A percentile compares a stretch with the other conserved stretches of the same genome.
Conservation (phyloP, 495 filamentous ascomycete species). For the Hyaloscypha finlandica region DNA sequence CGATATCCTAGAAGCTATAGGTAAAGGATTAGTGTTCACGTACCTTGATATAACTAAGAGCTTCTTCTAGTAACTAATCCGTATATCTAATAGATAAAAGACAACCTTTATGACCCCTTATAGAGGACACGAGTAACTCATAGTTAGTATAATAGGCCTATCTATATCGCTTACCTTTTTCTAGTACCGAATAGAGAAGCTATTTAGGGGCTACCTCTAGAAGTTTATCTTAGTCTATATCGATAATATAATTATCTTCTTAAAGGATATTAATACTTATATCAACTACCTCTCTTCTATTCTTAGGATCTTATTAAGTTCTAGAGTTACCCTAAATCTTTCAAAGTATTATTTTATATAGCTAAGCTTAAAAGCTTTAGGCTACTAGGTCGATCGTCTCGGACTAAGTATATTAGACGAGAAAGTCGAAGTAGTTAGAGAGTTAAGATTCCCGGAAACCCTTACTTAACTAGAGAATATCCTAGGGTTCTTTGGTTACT, state of each 20-base stretch:
- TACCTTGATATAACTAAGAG: constrained; percentile 22
- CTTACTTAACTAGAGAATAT: constrained; percentile 4
- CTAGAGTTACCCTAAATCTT: constrained; percentile 13
- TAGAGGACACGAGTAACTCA: constrained; percentile 22
- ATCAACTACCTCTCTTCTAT: constrained; percentile 1
- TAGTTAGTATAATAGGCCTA: constrained; percentile 25
- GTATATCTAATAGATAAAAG: constrained; percentile 12
- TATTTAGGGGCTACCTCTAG: background rate
- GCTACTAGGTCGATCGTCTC: constrained; percentile 7
- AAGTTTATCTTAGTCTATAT: background rate
- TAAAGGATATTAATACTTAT: constrained; percentile 1
- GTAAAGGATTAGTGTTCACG: constrained; percentile 7
- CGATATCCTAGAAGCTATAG: constrained; percentile 13
- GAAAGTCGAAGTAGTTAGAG: constrained; percentile 8
- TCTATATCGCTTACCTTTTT: constrained; percentile 21
- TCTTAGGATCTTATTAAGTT: background rate
- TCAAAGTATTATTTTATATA: constrained; percentile 26
- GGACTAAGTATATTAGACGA: constrained; percentile 17
- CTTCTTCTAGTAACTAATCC: constrained; percentile 20
- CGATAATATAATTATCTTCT: constrained; percentile 24
- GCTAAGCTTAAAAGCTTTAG: constrained; percentile 8
- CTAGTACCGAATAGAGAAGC: constrained; percentile 23
- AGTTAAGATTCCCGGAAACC: constrained; percentile 3
- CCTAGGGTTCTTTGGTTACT: constrained; percentile 19
- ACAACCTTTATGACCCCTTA: constrained; percentile 17